Evolutionary conservation across 441 rosid genomes (phyloP).

Genomic region (Gossypium lobatum): DNA sequence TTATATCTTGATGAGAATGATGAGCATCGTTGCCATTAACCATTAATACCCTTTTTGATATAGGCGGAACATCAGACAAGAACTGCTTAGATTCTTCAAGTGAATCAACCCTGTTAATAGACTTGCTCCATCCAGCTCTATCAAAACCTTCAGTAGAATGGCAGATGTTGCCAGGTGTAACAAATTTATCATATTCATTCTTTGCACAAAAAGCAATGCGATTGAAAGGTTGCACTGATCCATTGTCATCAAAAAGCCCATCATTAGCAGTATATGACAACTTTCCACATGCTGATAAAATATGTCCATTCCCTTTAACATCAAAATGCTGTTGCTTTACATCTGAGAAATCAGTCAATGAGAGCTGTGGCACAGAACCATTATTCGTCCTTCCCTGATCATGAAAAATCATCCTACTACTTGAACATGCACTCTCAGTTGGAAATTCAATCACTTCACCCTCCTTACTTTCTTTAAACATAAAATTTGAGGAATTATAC

Average conservation of each 20-base stretch:
- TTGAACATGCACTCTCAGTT: conserved; percentile 33
- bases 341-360: conserved; percentile 28
- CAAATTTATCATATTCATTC: conserved; percentile 30
- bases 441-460: conserved; percentile 38
- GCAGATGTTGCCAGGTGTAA: conserved; percentile 24
- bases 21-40: conserved; percentile 20
- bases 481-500: conserved; percentile 24
- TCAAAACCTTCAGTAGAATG: conserved; percentile 27
- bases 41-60: conserved; percentile 17
- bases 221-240: conserved; percentile 20
- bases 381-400: conserved; percentile 25
- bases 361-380: conserved; percentile 28
- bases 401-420: conserved; percentile 30
- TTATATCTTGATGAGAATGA: conserved; percentile 23
- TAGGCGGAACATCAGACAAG: conserved; percentile 22
- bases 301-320: conserved; percentile 25
- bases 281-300: conserved; percentile 26
- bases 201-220: conserved; percentile 17
- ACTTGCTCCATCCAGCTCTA: conserved; percentile 15
- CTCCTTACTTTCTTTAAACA: conserved; percentile 35
- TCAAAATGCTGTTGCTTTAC: conserved; percentile 29
- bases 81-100: conserved; percentile 28
- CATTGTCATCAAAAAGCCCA: conserved; percentile 24
- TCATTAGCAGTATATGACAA: conserved; percentile 26
- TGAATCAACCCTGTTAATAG: conserved; percentile 20